Conservation (phyloP, 139 green algal genomes). For the Coelastrella sp. region DNA sequence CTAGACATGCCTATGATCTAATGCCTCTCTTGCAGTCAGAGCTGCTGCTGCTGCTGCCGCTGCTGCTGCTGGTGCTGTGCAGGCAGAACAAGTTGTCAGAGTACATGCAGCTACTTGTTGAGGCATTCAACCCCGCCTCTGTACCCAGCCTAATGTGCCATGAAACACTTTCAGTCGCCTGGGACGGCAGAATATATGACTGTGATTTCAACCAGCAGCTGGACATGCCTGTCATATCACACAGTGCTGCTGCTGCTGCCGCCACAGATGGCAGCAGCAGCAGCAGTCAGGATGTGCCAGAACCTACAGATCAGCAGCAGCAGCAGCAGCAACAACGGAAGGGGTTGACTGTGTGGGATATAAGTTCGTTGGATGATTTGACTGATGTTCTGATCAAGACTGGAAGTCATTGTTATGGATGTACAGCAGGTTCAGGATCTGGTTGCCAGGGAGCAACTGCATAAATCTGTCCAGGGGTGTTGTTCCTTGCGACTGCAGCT, state of each 20-base stretch:
- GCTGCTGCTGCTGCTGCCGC: constrained; percentile 5
- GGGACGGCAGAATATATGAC: constrained; percentile 95
- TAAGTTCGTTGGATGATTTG: constrained; percentile 83
- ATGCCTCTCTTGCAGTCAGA: not conserved
- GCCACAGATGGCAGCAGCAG: constrained; percentile 38
- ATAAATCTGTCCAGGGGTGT: too few species aligned
- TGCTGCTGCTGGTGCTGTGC: not conserved
- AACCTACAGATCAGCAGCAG: not conserved
- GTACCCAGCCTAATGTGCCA: constrained; percentile 82
- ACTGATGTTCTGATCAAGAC: constrained; percentile 72
- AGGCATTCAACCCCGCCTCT: constrained; percentile 90
- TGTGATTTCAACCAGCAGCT: constrained; percentile 99
- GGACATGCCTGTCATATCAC: constrained; percentile 63
- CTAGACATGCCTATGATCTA: constrained; percentile 75
- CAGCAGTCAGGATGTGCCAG: not conserved
- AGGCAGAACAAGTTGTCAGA: constrained; percentile 69
- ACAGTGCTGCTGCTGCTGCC: not conserved
- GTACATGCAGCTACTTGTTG: constrained; percentile 94
- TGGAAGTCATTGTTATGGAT: constrained; percentile 98
- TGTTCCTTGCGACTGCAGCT: too few species aligned
- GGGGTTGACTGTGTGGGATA: constrained; percentile 85
- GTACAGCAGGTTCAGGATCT: constrained; percentile 92
- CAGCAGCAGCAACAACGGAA: not conserved
- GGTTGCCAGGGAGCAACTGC: constrained; percentile 82
- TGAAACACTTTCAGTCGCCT: constrained; percentile 89